Evolutionary conservation across 306 rosid genomes (phyloP).

Genomic region (Lablab purpureus): DNA sequence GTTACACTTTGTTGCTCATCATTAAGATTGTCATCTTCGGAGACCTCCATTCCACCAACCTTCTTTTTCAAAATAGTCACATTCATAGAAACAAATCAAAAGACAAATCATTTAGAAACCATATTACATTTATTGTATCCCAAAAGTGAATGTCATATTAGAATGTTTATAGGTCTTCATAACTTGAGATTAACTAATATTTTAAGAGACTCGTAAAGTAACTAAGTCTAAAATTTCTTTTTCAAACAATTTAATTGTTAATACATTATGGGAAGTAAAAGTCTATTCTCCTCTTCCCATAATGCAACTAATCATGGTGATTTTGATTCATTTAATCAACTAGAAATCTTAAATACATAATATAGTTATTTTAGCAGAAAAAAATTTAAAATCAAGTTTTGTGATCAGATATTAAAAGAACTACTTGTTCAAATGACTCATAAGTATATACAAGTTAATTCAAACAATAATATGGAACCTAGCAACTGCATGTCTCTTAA

Average conservation of each 20-base stretch:
- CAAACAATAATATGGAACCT: background rate
- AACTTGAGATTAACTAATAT: no score
- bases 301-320: background rate
- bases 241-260: background rate
- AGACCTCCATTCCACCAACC: constrained; percentile 24
- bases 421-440: background rate
- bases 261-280: background rate
- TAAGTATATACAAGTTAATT: background rate
- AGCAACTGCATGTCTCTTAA: background rate
- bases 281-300: background rate
- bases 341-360: background rate
- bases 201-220: background rate
- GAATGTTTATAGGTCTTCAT: background rate
- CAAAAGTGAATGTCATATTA: background rate
- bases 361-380: background rate
- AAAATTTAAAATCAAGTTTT: background rate
- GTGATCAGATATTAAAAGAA: background rate
- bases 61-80: constrained; percentile 37
- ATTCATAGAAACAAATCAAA: background rate
- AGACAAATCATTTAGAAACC: background rate
- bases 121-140: no score
- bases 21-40: constrained; percentile 1
- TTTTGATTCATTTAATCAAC: background rate
- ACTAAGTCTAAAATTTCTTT: background rate
- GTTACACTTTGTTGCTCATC: constrained; percentile 39